phyloP scores from a whole-genome alignment of 2,329 filamentous ascomycete genomes.

The Zelopaecilomyces penicillatus region DNA sequence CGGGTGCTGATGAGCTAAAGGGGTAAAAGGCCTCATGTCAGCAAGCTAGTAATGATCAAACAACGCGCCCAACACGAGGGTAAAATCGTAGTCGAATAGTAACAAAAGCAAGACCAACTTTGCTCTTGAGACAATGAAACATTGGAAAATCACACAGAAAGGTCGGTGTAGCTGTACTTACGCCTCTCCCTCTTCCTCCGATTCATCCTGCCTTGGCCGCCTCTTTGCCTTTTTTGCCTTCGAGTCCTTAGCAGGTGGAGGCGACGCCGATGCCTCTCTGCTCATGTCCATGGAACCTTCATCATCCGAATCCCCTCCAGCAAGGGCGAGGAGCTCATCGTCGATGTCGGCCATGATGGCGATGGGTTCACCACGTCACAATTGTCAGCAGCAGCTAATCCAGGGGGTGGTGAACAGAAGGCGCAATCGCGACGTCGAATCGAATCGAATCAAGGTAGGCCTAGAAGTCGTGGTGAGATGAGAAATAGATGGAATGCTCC shows the following conservation, averaged over 20 bases:
- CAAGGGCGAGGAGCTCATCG: constrained; percentile 86
- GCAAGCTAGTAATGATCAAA: neutral
- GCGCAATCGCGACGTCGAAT: too few species aligned
- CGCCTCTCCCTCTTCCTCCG: constrained; percentile 57
- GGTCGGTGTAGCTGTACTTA: constrained; percentile 19
- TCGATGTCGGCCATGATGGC: constrained; percentile 76
- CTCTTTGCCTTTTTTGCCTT: constrained; percentile 39
- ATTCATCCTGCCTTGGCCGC: constrained; percentile 32
- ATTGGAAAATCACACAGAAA: neutral
- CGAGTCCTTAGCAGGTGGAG: constrained; percentile 28
- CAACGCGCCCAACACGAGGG: too few species aligned
- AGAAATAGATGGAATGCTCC: too few species aligned
- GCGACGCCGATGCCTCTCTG: constrained; percentile 47
- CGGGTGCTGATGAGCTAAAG: constrained; percentile 57
- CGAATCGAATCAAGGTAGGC: too few species aligned
- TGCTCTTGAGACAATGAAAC: too few species aligned
- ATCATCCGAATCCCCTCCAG: constrained; percentile 65
- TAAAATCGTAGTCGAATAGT: too few species aligned
- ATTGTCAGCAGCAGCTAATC: too few species aligned
- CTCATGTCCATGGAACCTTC: constrained; percentile 46
- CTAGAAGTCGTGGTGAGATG: too few species aligned
- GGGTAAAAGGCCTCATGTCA: constrained; percentile 3
- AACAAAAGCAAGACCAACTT: too few species aligned
- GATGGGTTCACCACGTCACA: too few species aligned
- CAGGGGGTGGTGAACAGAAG: too few species aligned